Conservation (phyloP, 768 basidiomycete species). For the Pleurotus cornucopiae region DNA sequence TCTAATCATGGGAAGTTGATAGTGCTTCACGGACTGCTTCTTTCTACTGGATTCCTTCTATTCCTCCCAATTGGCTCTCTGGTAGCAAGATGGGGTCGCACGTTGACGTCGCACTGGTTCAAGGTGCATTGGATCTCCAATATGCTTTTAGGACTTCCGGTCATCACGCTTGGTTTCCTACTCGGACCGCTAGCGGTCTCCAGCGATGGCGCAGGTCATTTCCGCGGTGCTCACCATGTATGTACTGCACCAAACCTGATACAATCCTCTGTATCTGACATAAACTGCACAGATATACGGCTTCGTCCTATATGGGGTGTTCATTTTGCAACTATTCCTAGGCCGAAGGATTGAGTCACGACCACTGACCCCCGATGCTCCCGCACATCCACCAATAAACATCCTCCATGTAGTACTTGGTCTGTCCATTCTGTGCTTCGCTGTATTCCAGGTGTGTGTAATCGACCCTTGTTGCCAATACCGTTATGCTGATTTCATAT, state of each 20-base stretch:
- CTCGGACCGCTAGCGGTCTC: slow-evolving; percentile 45
- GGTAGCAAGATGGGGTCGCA: slow-evolving; percentile 50
- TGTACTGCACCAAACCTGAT: slow-evolving; percentile 8
- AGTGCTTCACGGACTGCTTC: slow-evolving; percentile 48
- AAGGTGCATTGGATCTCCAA: slow-evolving; percentile 50
- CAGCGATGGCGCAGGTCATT: slow-evolving; percentile 36
- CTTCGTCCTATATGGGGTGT: slow-evolving; percentile 43
- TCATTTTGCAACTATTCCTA: slow-evolving; percentile 46
- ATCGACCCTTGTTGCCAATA: neutral
- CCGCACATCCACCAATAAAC: slow-evolving; percentile 47
- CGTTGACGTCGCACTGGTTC: slow-evolving; percentile 51
- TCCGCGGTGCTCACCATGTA: slow-evolving; percentile 48
- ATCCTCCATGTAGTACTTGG: slow-evolving; percentile 54
- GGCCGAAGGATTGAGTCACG: slow-evolving; percentile 46
- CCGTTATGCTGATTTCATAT: neutral
- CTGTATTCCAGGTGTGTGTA: slow-evolving; percentile 44
- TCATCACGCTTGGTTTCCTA: slow-evolving; percentile 44
- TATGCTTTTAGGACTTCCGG: slow-evolving; percentile 41
- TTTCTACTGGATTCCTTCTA: slow-evolving; percentile 52
- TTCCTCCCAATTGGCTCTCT: slow-evolving; percentile 51
- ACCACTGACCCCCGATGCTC: slow-evolving; percentile 26
- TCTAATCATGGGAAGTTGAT: slow-evolving; percentile 36
- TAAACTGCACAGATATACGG: slow-evolving; percentile 41
- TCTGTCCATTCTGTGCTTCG: slow-evolving; percentile 39
- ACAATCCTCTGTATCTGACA: neutral